A percentile compares a stretch with the other conserved stretches of the same genome.
These are phyloP conservation scores for Cladosporium sp. DNA, from an alignment of 2,329 filamentous ascomycete species.

Conservation along the genomic window DNA sequence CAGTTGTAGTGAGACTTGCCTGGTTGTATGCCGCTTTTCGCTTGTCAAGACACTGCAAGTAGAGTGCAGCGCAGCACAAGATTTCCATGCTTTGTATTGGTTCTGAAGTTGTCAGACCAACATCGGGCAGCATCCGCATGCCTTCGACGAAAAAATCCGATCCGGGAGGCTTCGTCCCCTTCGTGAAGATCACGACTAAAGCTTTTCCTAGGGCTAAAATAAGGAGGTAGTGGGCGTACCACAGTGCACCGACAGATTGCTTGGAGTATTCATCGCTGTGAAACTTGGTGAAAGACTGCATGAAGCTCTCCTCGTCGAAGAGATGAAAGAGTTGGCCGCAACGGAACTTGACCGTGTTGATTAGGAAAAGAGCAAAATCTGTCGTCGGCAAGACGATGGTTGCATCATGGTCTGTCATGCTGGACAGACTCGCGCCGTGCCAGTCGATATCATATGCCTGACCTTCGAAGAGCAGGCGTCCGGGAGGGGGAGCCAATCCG, in stretches of 20 bases:
- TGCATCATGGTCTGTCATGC: constrained; percentile 24
- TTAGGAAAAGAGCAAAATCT: constrained; percentile 50
- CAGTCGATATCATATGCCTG: constrained; percentile 50
- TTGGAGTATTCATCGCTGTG: constrained; percentile 34
- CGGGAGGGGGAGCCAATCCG: constrained; percentile 40
- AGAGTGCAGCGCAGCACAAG: constrained; percentile 50
- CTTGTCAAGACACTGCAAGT: constrained; percentile 50
- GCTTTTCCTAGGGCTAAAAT: constrained; percentile 55
- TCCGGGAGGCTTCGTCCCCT: constrained; percentile 39
- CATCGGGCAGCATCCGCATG: constrained; percentile 42
- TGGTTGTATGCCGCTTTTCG: constrained; percentile 44
- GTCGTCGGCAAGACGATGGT: constrained; percentile 44
- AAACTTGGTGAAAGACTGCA: constrained; percentile 40
- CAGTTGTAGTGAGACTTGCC: constrained; percentile 29
- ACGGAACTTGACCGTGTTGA: constrained; percentile 56
- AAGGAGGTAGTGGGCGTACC: constrained; percentile 52
- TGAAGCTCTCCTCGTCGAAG: constrained; percentile 52
- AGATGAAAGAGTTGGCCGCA: constrained; percentile 52
- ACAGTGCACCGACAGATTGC: constrained; percentile 30
- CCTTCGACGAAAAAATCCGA: constrained; percentile 46
- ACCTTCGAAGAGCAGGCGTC: constrained; percentile 48
- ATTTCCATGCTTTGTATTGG: constrained; percentile 48
- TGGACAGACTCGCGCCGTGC: constrained; percentile 38
- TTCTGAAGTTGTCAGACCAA: constrained; percentile 38
- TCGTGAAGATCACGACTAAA: constrained; percentile 40